Percentiles rank a stretch among this genome's conserved stretches.
These are phyloP conservation scores for Plasmodium blacklocki DNA, from an alignment of 169 alveolate species.

Conservation along the genomic window DNA sequence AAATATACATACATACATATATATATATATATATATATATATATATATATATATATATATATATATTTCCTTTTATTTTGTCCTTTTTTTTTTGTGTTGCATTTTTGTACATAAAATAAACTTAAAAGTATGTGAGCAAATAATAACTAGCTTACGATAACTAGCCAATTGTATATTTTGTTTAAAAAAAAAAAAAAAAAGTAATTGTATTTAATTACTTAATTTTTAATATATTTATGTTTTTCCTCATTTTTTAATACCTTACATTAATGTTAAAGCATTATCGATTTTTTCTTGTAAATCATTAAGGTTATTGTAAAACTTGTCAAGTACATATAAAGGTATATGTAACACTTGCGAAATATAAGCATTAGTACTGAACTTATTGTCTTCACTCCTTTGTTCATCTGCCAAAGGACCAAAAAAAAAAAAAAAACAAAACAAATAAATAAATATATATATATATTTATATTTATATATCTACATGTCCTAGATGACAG, in stretches of 20 bases:
- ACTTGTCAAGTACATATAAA: slow-evolving; percentile 49
- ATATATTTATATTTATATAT: not conserved
- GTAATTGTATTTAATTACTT: too few species aligned
- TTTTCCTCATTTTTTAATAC: not conserved
- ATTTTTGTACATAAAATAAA: too few species aligned
- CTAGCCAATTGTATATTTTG: too few species aligned
- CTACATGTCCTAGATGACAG: not conserved
- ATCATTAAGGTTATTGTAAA: slow-evolving; percentile 16
- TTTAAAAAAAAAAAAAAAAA: too few species aligned
- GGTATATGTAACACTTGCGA: slow-evolving; percentile 51
- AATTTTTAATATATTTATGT: not conserved
- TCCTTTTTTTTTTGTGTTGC: too few species aligned
- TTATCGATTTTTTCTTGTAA: slow-evolving; percentile 26
- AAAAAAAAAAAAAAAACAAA: not conserved
- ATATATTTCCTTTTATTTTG: too few species aligned
- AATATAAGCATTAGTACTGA: slow-evolving; percentile 33
- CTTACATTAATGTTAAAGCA: not conserved
- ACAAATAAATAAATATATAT: not conserved
- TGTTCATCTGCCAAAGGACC: slow-evolving; percentile 7
- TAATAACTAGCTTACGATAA: too few species aligned
- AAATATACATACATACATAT: too few species aligned
- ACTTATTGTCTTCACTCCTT: slow-evolving; percentile 1
- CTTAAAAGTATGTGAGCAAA: too few species aligned
- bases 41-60: too few species aligned
- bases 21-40: too few species aligned